phyloP scores from a whole-genome alignment of 192 early-diverging fungal species.

The Paraglomus brasilianum region DNA sequence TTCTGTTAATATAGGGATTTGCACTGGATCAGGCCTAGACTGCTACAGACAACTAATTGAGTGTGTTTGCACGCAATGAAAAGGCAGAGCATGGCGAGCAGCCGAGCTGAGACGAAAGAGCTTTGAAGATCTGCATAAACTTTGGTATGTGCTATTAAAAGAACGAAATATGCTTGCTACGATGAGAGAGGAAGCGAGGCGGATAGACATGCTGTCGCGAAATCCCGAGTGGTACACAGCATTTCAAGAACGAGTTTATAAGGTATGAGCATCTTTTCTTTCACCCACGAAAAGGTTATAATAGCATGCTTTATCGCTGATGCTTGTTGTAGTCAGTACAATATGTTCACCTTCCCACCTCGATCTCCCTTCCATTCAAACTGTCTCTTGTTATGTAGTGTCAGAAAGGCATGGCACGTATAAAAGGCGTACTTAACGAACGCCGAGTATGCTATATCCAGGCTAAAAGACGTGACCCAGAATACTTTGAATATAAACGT shows the following conservation, averaged over 20 bases:
- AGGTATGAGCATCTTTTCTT: not conserved
- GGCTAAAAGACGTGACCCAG: conserved; percentile 37
- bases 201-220: not conserved
- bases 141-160: conserved; percentile 90
- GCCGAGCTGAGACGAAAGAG: conserved; percentile 88
- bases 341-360: not conserved
- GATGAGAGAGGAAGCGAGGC: conserved; percentile 61
- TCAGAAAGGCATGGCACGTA: conserved; percentile 81
- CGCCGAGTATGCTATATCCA: conserved; percentile 65
- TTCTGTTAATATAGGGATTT: too few species aligned
- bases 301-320: not conserved
- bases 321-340: not conserved
- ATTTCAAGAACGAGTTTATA: conserved; percentile 6
- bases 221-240: not conserved
- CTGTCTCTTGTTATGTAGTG: conserved; percentile 46
- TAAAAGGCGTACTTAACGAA: conserved; percentile 78
- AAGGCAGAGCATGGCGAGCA: conserved; percentile 86
- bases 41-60: too few species aligned
- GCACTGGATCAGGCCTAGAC: too few species aligned
- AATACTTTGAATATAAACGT: too few species aligned
- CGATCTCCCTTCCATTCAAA: too few species aligned
- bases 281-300: not conserved
- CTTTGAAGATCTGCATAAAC: conserved; percentile 95
- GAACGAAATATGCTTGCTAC: conserved; percentile 80
- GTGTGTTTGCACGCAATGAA: too few species aligned